phyloP scores from a whole-genome alignment of 164 flowering plant genomes.

The Liriodendron chinense region DNA sequence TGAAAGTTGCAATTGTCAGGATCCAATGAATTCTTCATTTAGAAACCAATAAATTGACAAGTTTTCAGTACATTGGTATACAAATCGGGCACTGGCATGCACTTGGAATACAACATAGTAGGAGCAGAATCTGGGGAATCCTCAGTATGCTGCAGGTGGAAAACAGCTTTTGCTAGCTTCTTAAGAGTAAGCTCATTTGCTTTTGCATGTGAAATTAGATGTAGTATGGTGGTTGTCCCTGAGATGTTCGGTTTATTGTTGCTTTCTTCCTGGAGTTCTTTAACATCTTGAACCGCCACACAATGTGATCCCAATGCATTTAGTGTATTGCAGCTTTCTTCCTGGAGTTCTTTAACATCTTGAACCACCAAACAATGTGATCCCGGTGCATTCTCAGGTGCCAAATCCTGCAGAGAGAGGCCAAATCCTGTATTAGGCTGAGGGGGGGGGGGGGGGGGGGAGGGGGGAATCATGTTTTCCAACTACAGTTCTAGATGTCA shows the following conservation, averaged over 20 bases:
- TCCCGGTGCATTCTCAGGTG: slow-evolving; percentile 17
- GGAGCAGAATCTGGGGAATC: slow-evolving; percentile 12
- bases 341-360: slow-evolving; percentile 19
- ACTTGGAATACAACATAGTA: slow-evolving; percentile 5
- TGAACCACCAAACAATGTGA: slow-evolving; percentile 13
- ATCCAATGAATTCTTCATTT: background rate
- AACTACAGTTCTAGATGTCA: too few species aligned
- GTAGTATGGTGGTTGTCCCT: slow-evolving; percentile 3
- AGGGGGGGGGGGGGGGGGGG: too few species aligned
- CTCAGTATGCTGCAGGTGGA: slow-evolving; percentile 25
- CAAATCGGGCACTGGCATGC: slow-evolving; percentile 7
- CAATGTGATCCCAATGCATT: slow-evolving; percentile 1
- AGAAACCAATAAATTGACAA: background rate
- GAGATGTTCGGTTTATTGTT: slow-evolving; percentile 11
- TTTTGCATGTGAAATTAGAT: slow-evolving; percentile 21
- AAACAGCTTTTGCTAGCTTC: slow-evolving; percentile 34
- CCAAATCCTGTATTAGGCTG: too few species aligned
- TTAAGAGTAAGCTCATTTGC: slow-evolving; percentile 37
- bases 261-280: slow-evolving; percentile 16
- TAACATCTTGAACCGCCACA: slow-evolving; percentile 20
- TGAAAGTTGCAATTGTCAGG: slow-evolving; percentile 1
- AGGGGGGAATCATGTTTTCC: too few species aligned
- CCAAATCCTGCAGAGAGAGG: slow-evolving; percentile 25
- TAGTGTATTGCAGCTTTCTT: slow-evolving; percentile 10
- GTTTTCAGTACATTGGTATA: slow-evolving; percentile 16